A percentile compares a stretch with the other conserved stretches of the same genome.
phyloP scores from a whole-genome alignment of 1,284 basidiomycete species.

The Marasmius sp. region DNA sequence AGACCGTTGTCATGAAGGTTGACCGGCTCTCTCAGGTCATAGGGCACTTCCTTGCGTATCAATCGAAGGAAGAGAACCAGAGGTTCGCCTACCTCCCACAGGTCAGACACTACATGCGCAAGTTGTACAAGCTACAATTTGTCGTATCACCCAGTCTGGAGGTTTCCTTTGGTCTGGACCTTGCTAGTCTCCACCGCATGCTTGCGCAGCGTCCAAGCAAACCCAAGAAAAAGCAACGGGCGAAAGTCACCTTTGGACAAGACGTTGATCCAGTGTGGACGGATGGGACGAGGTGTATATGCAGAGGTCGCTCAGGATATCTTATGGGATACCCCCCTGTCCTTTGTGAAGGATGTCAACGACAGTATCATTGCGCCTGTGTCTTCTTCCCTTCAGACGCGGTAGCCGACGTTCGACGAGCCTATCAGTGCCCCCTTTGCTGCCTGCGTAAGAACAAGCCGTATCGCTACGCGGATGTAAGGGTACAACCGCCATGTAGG shows the following conservation, averaged over 20 bases:
- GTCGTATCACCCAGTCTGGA: slow-evolving; percentile 75
- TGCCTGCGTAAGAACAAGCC: slow-evolving; percentile 67
- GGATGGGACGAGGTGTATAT: slow-evolving; percentile 79
- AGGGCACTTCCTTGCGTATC: slow-evolving; percentile 75
- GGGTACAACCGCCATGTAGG: slow-evolving; percentile 66
- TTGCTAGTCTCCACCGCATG: slow-evolving; percentile 76
- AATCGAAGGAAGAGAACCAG: slow-evolving; percentile 65
- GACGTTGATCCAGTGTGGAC: slow-evolving; percentile 71
- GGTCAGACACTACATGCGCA: slow-evolving; percentile 84
- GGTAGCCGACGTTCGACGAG: slow-evolving; percentile 29
- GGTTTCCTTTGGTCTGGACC: slow-evolving; percentile 75
- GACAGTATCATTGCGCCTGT: slow-evolving; percentile 71
- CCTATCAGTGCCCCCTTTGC: slow-evolving; percentile 71
- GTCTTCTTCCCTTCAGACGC: slow-evolving; percentile 57
- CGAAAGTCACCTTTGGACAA: slow-evolving; percentile 74
- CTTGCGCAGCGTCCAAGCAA: slow-evolving; percentile 52
- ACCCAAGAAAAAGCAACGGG: slow-evolving; percentile 58
- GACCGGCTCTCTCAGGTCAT: slow-evolving; percentile 72
- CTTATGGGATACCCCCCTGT: slow-evolving; percentile 59
- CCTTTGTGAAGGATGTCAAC: slow-evolving; percentile 65
- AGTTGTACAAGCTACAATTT: slow-evolving; percentile 81
- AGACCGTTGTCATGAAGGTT: slow-evolving; percentile 72
- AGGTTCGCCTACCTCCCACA: slow-evolving; percentile 71
- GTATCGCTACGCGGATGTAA: slow-evolving; percentile 72
- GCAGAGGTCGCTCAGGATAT: slow-evolving; percentile 65